phyloP scores from a whole-genome alignment of 768 basidiomycete species.

The Calocybe cyanea region DNA sequence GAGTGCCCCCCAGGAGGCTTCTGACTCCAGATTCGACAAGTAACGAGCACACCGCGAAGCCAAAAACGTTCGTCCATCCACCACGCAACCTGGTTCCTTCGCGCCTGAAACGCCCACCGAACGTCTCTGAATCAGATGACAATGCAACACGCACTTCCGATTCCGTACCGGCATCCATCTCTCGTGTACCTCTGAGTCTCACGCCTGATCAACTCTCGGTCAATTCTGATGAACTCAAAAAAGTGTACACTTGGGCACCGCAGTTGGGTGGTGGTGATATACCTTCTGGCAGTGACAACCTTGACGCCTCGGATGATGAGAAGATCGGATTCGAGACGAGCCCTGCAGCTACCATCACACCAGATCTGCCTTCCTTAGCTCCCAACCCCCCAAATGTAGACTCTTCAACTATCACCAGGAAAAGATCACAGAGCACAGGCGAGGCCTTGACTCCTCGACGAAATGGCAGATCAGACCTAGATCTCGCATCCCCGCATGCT shows the following conservation, averaged over 20 bases:
- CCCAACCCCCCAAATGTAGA: slow-evolving; percentile 4
- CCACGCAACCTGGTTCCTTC: slow-evolving; percentile 34
- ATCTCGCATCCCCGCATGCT: slow-evolving; percentile 32
- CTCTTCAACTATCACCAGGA: slow-evolving; percentile 25
- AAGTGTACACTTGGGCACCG: neutral
- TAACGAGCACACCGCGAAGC: slow-evolving; percentile 33
- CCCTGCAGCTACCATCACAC: slow-evolving; percentile 14
- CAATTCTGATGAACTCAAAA: slow-evolving; percentile 8
- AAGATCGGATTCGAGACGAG: slow-evolving; percentile 7
- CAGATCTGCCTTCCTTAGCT: slow-evolving; percentile 17
- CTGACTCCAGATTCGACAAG: slow-evolving; percentile 23
- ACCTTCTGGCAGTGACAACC: slow-evolving; percentile 1
- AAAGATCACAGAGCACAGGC: slow-evolving; percentile 42
- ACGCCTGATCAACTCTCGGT: slow-evolving; percentile 1
- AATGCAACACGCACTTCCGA: neutral
- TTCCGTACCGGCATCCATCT: slow-evolving; percentile 4
- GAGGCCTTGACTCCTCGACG: slow-evolving; percentile 18
- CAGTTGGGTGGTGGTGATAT: too few species aligned
- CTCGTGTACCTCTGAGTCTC: slow-evolving; percentile 8
- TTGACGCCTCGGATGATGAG: slow-evolving; percentile 6
- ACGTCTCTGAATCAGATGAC: slow-evolving; percentile 24
- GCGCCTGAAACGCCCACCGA: slow-evolving; percentile 27
- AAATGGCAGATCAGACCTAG: slow-evolving; percentile 17
- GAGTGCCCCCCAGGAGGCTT: slow-evolving; percentile 27
- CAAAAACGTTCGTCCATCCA: slow-evolving; percentile 53